Evolutionary conservation across 2,329 filamentous ascomycete species (phyloP), one percentile per base, ranked within the genome.

Genomic region (Diaporthe ampelina): DNA sequence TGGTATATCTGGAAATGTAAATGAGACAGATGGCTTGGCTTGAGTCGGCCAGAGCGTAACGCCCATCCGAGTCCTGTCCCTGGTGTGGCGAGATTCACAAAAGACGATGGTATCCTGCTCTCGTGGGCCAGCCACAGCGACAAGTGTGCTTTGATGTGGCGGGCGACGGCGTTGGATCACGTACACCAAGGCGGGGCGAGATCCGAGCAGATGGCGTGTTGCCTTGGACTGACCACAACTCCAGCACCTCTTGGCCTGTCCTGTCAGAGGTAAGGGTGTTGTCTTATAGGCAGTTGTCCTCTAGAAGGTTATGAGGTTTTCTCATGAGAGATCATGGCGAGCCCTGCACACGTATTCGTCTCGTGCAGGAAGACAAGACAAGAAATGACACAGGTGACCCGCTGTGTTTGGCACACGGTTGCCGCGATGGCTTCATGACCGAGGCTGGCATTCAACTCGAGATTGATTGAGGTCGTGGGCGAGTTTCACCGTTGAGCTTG

Each of bases 21-120:
- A 15, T 37, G 63, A 68, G 63, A 68, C 48, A 54, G 52, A 26
- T 24, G 50, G 13, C 35, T 50, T 68, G 63, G 63, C 48, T 68
- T 4, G 37, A 45, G 26, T 63, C 37, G 58, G 24, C 37, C 37
- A 29, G 24, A 63, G 58, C 58, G 58, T 21, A 4, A 45, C 59
- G 59, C 40, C 59, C 24, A 3, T 26, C 32, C 59, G 26, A 63
- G 24, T 26, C 45, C 3, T 35, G 37, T 24, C 63, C 11, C n/a
- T n/a, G 19, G 45, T 21, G 45, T n/a, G 45, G 17, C 45, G 45
- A n/a, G 59, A 43, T 17, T 19, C 15, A 43, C 15, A 19, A 43
- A 5, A 15, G 15, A 43, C n/a, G 40, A 29, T 4, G 59, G 32
- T 52, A 52, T 54, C n/a, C 52, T 19, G 48, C 21, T 19, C 37